Conservation (phyloP, 441 rosid genomes). For the Populus hybrid region DNA sequence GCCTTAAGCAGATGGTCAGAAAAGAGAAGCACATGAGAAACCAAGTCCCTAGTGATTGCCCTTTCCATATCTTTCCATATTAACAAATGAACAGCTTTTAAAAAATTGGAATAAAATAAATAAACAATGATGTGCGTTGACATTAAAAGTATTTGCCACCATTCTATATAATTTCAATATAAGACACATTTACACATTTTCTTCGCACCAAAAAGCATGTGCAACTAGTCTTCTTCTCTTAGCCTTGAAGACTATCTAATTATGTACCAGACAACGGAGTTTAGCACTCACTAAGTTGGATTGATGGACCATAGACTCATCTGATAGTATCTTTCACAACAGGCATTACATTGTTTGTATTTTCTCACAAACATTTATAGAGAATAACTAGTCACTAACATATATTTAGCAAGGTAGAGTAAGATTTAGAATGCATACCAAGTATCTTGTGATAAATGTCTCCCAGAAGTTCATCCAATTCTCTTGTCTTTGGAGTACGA, state of each 20-base stretch:
- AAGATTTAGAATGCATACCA: slow-evolving; percentile 43
- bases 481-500: slow-evolving; percentile 86
- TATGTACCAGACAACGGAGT: neutral
- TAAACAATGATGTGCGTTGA: neutral
- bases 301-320: slow-evolving; percentile 3
- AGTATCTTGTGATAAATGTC: slow-evolving; percentile 95
- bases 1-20: slow-evolving; percentile 74
- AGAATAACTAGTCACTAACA: neutral
- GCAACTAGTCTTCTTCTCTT: neutral
- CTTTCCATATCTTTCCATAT: slow-evolving; percentile 81
- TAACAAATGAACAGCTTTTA: slow-evolving; percentile 14
- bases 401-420: slow-evolving; percentile 2
- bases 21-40: slow-evolving; percentile 68
- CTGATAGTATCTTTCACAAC: neutral
- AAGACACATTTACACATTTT: neutral
- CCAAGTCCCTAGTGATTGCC: slow-evolving; percentile 85
- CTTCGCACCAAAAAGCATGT: slow-evolving; percentile 11
- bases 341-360: slow-evolving; percentile 1
- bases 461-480: slow-evolving; percentile 85
- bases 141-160: neutral
- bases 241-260: slow-evolving; percentile 4
- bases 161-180: neutral
- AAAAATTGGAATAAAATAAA: neutral
- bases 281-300: slow-evolving; percentile 8
- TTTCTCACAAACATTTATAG: neutral